Evolutionary conservation across 1,284 basidiomycete genomes (phyloP).

Genomic region (Moesziomyces parantarcticus): DNA sequence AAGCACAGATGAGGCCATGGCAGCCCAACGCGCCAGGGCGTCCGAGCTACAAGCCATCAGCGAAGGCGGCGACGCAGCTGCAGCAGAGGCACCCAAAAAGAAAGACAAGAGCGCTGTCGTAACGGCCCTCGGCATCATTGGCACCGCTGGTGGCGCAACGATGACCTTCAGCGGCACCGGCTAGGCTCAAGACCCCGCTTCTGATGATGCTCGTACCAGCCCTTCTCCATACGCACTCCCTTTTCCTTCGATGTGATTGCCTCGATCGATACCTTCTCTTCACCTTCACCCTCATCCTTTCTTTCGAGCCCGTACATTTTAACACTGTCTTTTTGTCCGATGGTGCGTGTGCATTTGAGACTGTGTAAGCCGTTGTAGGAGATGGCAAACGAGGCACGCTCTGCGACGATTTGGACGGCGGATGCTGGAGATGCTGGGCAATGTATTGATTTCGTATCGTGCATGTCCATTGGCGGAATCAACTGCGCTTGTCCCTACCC

Average conservation of each 20-base stretch:
- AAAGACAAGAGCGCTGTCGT: neutral
- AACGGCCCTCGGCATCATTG: conserved; percentile 3
- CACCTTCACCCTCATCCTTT: too few species aligned
- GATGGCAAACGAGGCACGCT: too few species aligned
- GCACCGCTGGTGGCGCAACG: conserved; percentile 6
- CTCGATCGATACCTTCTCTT: too few species aligned
- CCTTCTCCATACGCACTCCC: too few species aligned
- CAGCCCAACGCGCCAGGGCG: neutral
- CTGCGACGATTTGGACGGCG: too few species aligned
- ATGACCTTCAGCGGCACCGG: conserved; percentile 30
- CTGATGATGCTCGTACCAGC: too few species aligned
- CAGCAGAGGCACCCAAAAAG: conserved; percentile 1
- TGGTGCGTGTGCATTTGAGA: neutral
- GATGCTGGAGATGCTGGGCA: too few species aligned
- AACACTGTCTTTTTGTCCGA: neutral
- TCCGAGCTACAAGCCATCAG: conserved; percentile 7
- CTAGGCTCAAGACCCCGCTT: neutral
- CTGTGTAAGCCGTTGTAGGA: too few species aligned
- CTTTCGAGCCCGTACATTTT: neutral
- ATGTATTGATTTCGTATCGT: too few species aligned
- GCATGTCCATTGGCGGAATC: too few species aligned
- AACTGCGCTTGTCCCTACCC: too few species aligned
- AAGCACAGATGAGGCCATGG: neutral
- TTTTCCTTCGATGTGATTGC: too few species aligned
- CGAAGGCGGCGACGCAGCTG: neutral